Percentiles rank a stretch among this genome's conserved stretches.
phyloP scores from a whole-genome alignment of 805 yeast genomes.

The Ogataea minuta region DNA sequence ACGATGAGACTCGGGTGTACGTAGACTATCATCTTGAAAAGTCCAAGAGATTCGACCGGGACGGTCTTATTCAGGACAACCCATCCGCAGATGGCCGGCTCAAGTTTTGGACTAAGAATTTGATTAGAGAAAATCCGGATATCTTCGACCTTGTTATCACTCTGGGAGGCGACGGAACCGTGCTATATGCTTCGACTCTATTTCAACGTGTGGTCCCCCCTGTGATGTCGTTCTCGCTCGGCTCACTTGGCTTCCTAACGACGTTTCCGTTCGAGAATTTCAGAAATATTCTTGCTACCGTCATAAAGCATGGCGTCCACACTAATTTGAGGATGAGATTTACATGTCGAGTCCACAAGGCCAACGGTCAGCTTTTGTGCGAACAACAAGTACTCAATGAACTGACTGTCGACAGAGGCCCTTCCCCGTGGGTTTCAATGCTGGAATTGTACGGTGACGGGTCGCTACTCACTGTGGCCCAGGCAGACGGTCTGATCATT shows the following conservation, averaged over 20 bases:
- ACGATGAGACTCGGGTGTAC: constrained; percentile 43
- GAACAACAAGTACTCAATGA: constrained; percentile 86
- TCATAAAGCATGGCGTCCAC: constrained; percentile 68
- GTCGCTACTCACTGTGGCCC: constrained; percentile 79
- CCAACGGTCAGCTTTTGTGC: constrained; percentile 52
- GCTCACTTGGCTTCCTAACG: constrained; percentile 90
- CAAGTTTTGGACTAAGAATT: constrained; percentile 67
- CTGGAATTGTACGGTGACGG: constrained; percentile 88
- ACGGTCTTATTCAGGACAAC: constrained; percentile 46
- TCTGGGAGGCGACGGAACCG: constrained; percentile 97
- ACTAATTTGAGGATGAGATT: constrained; percentile 85
- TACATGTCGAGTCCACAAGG: constrained; percentile 68
- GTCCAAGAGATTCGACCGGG: constrained; percentile 62
- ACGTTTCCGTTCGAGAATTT: constrained; percentile 79
- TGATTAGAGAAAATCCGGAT: constrained; percentile 46
- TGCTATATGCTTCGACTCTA: constrained; percentile 79
- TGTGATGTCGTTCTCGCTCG: constrained; percentile 81
- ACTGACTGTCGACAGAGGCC: constrained; percentile 89
- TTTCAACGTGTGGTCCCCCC: constrained; percentile 91
- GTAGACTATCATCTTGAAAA: constrained; percentile 69
- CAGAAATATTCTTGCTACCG: constrained; percentile 52
- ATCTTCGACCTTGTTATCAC: constrained; percentile 77
- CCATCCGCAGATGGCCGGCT: constrained; percentile 47
- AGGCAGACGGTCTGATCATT: constrained; percentile 89
- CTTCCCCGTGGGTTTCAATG: constrained; percentile 88